Evolutionary conservation across 2,329 filamentous ascomycete genomes (phyloP).

Genomic region (Colletotrichum chrysophilum): DNA sequence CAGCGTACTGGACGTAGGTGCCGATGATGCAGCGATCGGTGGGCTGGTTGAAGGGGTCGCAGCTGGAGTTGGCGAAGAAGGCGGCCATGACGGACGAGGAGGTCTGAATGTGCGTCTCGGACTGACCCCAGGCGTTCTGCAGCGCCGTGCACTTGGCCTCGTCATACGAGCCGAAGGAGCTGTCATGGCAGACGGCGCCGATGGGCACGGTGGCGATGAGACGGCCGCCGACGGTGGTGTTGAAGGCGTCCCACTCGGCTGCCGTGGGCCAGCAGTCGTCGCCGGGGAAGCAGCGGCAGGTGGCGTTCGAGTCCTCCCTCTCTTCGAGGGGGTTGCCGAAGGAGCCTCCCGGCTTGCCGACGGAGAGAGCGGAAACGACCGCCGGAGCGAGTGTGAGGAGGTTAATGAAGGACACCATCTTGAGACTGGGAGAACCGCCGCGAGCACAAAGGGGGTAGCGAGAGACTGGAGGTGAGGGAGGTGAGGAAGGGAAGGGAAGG

Average conservation of each 20-base stretch:
- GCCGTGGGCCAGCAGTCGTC: constrained; percentile 57
- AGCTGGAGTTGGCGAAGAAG: constrained; percentile 44
- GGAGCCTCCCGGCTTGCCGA: neutral
- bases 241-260: constrained; percentile 52
- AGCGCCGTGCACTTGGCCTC: constrained; percentile 46
- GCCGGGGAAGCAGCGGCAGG: constrained; percentile 54
- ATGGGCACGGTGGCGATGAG: constrained; percentile 57
- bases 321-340: neutral
- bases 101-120: constrained; percentile 47
- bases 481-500: neutral
- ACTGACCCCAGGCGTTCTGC: constrained; percentile 45
- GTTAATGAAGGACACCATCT: constrained; percentile 17
- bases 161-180: constrained; percentile 55
- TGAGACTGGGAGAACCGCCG: neutral
- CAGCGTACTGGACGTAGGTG: constrained; percentile 19
- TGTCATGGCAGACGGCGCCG: constrained; percentile 54
- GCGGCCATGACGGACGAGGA: constrained; percentile 44
- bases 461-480: neutral
- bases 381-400: constrained; percentile 12
- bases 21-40: constrained; percentile 5
- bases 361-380: constrained; percentile 1
- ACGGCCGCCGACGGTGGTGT: constrained; percentile 53
- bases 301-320: neutral
- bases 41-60: constrained; percentile 37
- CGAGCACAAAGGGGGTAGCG: neutral